A percentile compares a stretch with the other conserved stretches of the same genome.
Conservation (phyloP, 73 alveolate genomes). For the Urostyla sp. region DNA sequence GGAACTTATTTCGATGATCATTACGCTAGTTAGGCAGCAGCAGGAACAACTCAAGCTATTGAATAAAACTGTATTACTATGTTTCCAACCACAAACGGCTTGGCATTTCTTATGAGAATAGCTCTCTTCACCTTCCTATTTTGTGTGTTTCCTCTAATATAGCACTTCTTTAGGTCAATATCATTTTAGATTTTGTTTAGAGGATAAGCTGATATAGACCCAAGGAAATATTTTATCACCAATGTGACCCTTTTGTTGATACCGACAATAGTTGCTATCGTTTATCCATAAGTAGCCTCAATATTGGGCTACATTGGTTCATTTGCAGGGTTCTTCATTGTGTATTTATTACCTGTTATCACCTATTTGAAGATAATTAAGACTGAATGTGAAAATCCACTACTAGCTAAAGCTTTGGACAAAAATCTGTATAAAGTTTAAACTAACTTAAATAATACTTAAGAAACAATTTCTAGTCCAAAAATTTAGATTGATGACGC, state of each 20-base stretch:
- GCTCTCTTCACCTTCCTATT: conserved; percentile 57
- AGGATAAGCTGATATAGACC: conserved; percentile 48
- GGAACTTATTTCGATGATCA: conserved; percentile 51
- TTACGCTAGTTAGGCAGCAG: background rate
- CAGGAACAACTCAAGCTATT: background rate
- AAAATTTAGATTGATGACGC: conserved; percentile 19
- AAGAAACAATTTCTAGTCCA: no score
- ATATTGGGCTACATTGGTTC: conserved; percentile 70
- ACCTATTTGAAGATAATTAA: conserved; percentile 30
- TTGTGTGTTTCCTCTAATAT: conserved; percentile 62
- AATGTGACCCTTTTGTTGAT: conserved; percentile 26
- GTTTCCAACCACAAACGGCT: conserved; percentile 45
- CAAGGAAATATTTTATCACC: background rate
- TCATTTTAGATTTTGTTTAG: conserved; percentile 43
- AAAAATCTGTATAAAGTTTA: conserved; percentile 24
- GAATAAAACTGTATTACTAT: conserved; percentile 62
- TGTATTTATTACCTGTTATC: conserved; percentile 54
- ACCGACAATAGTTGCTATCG: conserved; percentile 55
- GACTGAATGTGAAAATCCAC: conserved; percentile 31
- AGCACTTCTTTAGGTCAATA: conserved; percentile 58
- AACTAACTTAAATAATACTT: background rate
- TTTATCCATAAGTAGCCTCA: conserved; percentile 71
- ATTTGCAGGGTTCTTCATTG: conserved; percentile 57
- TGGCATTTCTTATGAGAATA: conserved; percentile 65
- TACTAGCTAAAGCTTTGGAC: conserved; percentile 22